Base-by-base conservation (phyloP, 2,329 filamentous ascomycete genomes). In the Sporothrix inflata region DNA sequence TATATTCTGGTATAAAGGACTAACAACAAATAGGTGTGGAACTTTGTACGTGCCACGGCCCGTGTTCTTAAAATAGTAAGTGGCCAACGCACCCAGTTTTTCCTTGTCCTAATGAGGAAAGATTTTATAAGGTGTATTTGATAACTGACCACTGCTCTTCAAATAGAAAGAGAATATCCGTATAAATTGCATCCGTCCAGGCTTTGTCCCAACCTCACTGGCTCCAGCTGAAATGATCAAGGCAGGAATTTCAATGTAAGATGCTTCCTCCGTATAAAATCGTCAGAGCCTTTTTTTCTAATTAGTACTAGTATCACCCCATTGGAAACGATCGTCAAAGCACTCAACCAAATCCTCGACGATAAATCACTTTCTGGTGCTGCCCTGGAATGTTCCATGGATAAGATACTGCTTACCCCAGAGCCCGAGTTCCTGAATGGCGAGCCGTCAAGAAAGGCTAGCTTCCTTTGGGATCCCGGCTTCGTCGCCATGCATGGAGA, bases 401-500 rank as follows among this genome's bases (percentile, higher is more conserved):
- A 60, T 27, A 60, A 40, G 16, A 60, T 60, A 2, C 27, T 60
- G 16, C 27, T 60, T 14, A 60, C 55, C 7, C 55, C 55, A 4
- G 55, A 60, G 30, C 55, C 55, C 16, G 55, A 60, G 16, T 60
- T 60, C 8, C 19, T 60, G 55, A 60, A 60, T 11, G 55, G 55
- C 14, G 55, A 60, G 16, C 16, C 27, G 4, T 60, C 55, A 7
- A 27, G 16, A 5, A 11, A 27, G 16, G 55, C 55, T 16, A 60
- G 55, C 30, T 60, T 60, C 16, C 16, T 60, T 16, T 60, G 55
- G 55, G 55, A 60, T 14, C 55, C 55, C 7, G 55, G 55, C 4
- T 60, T 60, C 34, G 55, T 60, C 12, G 55, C 55, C 27, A 60
- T 60, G 55, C 55, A 60, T 27, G 55, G 55, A 16, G 55, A 60